Evolutionary conservation across 106 monocot species (phyloP), one percentile per base, ranked within the genome.

Genomic region (Dendrobium huoshanense): DNA sequence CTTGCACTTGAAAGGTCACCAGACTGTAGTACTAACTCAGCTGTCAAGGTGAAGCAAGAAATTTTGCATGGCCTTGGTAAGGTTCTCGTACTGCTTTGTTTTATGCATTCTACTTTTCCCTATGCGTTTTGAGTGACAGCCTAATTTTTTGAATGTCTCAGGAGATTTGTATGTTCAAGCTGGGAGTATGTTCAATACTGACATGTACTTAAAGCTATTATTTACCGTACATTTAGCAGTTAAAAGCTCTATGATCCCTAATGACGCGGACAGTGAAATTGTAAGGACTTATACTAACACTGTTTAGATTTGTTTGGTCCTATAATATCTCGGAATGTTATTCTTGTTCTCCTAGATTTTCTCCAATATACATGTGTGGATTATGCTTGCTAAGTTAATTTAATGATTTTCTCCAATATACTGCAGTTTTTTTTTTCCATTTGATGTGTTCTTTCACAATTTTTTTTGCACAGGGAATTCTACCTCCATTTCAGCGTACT

Each of bases 11-110:
- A 89, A 85, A 91, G 77, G 44, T 88, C 89, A 9, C 87, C 86
- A 48, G 90, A 86, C 78, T 90, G 88, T 81, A 84, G 80, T 41
- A 89, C 87, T 59, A 84, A 75, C 85, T 80, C 90, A 81, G 87
- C 88, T 64, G 81, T 85, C 83, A 95, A 99, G 82, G 95, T 99
- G 83, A 95, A 93, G 79, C 91, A 91, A 80, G 99, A 99, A 82
- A 93, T 91, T 67, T 72, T 99, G 47, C 89, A 87, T 81, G 87
- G 93, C 59, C 90, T 99, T 88, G 94, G 98, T 98, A 93, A 88
- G 55, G 29, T 61, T 25, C 84, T 75, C 18, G 73, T 42, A 77
- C 76, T 31, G 15, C 78, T 54, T 15, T 44, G 33, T 41, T 48
- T 13, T 41, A 41, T 56, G 61, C 47, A n/a, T 73, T 55, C 75